Evolutionary conservation across 192 early-diverging fungal species (phyloP), one percentile per base, ranked within the genome.

Genomic region (Gigaspora rosea): DNA sequence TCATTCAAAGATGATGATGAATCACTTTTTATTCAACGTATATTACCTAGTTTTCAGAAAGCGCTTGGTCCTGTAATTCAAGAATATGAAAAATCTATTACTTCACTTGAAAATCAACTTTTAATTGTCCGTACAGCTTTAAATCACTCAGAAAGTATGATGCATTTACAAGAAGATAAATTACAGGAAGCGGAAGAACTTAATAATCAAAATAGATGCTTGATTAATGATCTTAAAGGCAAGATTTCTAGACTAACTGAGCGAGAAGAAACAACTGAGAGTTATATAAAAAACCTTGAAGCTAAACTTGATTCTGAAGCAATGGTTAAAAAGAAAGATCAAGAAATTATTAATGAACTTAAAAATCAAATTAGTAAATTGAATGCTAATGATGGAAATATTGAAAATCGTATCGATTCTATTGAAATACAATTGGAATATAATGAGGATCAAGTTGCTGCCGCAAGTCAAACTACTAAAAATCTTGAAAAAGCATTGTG

Each of bases 31-130:
- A 74, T 49, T 36, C 33, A 74, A 74, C 33, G 16, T 62, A 18
- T 49, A 22, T 74, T 16, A 16, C 20, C 18, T 12, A 47, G 22
- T 47, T 79, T 81, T 62, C 66, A 88, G 71, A 54, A 91, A 71
- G 76, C 88, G 78, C 85, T 93, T 66, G 82, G 88, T 80, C 85
- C 91, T 20, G 86, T 92, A 3, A 87, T 93, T 70, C 88, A 92
- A 71, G 92, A 92, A 65, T 91, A 92, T 79, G 90, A 91, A 78
- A 87, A 85, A 64, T 87, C 85, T 59, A 85, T 92, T 18, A 84
- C 88, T 4, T 79, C 79, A 4, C 80, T 93, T 18, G 91, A 93
- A 68, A 82, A 78, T 16, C 86, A 93, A 67, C 78, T 93, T 47
- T 81, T 81, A 11, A 73, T 86, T 69, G 80, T 88, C 1, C 83